Conservation (phyloP, 192 early-diverging fungal genomes). For the Phycomyces blakesleeanus region DNA sequence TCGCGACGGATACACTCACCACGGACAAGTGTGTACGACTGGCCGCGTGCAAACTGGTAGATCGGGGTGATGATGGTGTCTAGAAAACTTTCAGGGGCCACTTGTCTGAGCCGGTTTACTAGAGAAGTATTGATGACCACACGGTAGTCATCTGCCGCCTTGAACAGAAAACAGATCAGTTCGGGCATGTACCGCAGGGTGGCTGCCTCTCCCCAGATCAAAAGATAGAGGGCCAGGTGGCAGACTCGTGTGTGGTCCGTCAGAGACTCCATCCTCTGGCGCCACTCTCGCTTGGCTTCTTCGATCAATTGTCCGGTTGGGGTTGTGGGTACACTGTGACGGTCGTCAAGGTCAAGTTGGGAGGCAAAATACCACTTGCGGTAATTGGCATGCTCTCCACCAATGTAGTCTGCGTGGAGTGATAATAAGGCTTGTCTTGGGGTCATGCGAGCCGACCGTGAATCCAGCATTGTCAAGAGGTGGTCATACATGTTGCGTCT, state of each 20-base stretch:
- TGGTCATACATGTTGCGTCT: conserved; percentile 63
- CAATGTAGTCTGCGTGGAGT: conserved; percentile 64
- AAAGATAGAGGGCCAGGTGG: conserved; percentile 58
- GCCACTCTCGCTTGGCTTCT: conserved; percentile 47
- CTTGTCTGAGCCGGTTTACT: conserved; percentile 9
- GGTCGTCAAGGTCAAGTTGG: conserved; percentile 52
- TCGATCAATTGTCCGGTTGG: conserved; percentile 15
- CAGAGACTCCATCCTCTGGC: conserved; percentile 54
- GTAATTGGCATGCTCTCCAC: conserved; percentile 66
- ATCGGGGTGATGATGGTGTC: conserved; percentile 57
- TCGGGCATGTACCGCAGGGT: conserved; percentile 62
- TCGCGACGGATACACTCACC: conserved; percentile 60
- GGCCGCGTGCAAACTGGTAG: conserved; percentile 61
- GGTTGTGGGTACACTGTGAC: conserved; percentile 1
- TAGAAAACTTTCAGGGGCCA: conserved; percentile 52
- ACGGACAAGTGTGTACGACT: conserved; percentile 55
- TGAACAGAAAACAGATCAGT: conserved; percentile 64
- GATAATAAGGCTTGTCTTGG: conserved; percentile 56
- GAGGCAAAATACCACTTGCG: conserved; percentile 67
- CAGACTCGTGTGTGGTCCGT: conserved; percentile 54
- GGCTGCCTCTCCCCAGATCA: conserved; percentile 64
- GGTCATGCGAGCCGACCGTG: conserved; percentile 63
- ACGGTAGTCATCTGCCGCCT: conserved; percentile 45
- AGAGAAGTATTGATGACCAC: neutral
- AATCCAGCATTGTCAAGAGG: conserved; percentile 63